Evolutionary conservation across 345 rosid species (phyloP).

Genomic region (Populus euphratica): DNA sequence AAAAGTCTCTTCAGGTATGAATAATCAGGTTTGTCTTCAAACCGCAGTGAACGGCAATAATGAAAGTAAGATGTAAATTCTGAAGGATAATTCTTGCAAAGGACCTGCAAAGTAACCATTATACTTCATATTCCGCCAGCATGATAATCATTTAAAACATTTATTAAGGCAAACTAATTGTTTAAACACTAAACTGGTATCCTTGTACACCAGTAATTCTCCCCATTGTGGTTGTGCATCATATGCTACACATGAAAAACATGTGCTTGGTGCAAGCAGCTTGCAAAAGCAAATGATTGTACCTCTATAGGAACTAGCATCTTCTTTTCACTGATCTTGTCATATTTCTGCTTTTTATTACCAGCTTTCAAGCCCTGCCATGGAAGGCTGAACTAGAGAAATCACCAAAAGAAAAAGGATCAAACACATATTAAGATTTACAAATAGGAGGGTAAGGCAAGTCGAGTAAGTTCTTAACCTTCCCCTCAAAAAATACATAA

Average conservation of each 20-base stretch:
- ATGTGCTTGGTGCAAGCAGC: not conserved
- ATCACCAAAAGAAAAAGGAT: constrained; percentile 13
- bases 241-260: not conserved
- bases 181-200: not conserved
- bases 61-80: constrained; percentile 93
- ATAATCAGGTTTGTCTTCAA: constrained; percentile 97
- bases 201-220: not conserved
- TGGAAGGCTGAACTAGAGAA: constrained; percentile 64
- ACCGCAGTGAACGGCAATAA: constrained; percentile 85
- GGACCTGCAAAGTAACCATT: constrained; percentile 41
- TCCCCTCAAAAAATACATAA: constrained; percentile 95
- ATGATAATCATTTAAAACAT: not conserved
- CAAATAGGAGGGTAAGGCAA: not conserved
- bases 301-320: constrained; percentile 87
- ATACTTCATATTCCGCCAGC: not conserved
- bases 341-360: constrained; percentile 95
- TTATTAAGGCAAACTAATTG: not conserved
- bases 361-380: constrained; percentile 98
- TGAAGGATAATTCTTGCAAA: constrained; percentile 80
- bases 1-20: constrained; percentile 89
- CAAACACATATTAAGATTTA: constrained; percentile 1
- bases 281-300: constrained; percentile 15
- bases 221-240: not conserved
- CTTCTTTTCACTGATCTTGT: constrained; percentile 94
- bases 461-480: constrained; percentile 43